Conservation (phyloP, 108 stramenopile genomes). For the Parietichytrium sp. region DNA sequence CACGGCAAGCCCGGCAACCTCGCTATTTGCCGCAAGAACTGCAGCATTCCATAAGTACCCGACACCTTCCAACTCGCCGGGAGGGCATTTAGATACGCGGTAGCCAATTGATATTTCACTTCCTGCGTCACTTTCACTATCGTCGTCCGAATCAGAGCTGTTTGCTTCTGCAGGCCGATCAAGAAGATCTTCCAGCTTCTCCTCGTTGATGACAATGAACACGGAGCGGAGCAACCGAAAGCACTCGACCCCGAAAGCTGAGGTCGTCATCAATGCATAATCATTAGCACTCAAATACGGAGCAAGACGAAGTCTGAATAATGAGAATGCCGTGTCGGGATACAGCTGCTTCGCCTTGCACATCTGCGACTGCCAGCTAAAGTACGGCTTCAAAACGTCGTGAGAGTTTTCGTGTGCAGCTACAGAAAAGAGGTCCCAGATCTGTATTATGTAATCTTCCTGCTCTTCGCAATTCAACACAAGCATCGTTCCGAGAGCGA, state of each 20-base stretch:
- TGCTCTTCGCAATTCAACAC: not conserved
- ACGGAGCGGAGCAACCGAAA: constrained; percentile 3
- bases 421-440: not conserved
- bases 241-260: not conserved
- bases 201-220: not conserved
- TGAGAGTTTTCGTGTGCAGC: not conserved
- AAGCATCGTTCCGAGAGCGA: constrained; percentile 31
- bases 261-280: not conserved
- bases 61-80: constrained; percentile 6
- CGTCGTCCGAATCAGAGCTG: not conserved
- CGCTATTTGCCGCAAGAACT: not conserved
- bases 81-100: not conserved
- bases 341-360: not conserved
- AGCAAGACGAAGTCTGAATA: not conserved
- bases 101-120: not conserved
- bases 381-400: not conserved
- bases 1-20: not conserved
- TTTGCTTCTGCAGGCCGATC: not conserved
- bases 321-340: not conserved
- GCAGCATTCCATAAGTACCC: not conserved
- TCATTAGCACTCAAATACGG: not conserved
- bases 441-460: not conserved
- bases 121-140: not conserved
- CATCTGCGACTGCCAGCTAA: not conserved
- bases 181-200: not conserved